Evolutionary conservation across 2,329 filamentous ascomycete species (phyloP).

Genomic region (Biscogniauxia marginata): DNA sequence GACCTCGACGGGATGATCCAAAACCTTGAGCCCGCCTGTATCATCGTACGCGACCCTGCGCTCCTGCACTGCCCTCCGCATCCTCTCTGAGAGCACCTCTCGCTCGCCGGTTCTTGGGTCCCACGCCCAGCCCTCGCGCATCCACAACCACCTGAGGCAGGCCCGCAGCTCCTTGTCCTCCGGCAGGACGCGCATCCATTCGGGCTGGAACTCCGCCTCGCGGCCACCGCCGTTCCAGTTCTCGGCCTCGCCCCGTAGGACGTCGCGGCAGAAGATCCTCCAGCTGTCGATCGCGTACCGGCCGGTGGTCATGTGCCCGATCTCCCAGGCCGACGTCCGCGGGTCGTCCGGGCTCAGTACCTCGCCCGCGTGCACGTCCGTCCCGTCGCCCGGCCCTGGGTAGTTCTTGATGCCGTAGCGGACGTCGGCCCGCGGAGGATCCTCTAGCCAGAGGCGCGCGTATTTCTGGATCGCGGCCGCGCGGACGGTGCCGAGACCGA

Average conservation of each 20-base stretch:
- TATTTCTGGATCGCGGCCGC: slow-evolving; percentile 67
- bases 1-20: too few relatives aligned
- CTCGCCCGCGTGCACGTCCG: slow-evolving; percentile 31
- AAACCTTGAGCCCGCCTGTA: slow-evolving; percentile 45
- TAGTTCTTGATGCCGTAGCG: slow-evolving; percentile 55
- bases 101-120: slow-evolving; percentile 68
- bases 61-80: slow-evolving; percentile 56
- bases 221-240: slow-evolving; percentile 64
- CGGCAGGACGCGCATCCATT: slow-evolving; percentile 86
- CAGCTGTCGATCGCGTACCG: slow-evolving; percentile 85
- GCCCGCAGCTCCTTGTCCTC: slow-evolving; percentile 86
- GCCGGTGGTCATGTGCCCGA: slow-evolving; percentile 80
- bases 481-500: slow-evolving; percentile 70
- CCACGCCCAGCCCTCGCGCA: slow-evolving; percentile 82
- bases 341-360: slow-evolving; percentile 25
- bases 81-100: slow-evolving; percentile 48
- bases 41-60: slow-evolving; percentile 57
- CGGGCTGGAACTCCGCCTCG: slow-evolving; percentile 65
- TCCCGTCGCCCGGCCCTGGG: slow-evolving; percentile 27
- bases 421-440: slow-evolving; percentile 58
- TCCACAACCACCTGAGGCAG: slow-evolving; percentile 88
- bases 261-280: slow-evolving; percentile 89
- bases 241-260: too few relatives aligned
- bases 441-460: slow-evolving; percentile 64
- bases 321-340: slow-evolving; percentile 64